phyloP scores from a whole-genome alignment of 1,284 basidiomycete species.

The Sphaerobolus stellatus region DNA sequence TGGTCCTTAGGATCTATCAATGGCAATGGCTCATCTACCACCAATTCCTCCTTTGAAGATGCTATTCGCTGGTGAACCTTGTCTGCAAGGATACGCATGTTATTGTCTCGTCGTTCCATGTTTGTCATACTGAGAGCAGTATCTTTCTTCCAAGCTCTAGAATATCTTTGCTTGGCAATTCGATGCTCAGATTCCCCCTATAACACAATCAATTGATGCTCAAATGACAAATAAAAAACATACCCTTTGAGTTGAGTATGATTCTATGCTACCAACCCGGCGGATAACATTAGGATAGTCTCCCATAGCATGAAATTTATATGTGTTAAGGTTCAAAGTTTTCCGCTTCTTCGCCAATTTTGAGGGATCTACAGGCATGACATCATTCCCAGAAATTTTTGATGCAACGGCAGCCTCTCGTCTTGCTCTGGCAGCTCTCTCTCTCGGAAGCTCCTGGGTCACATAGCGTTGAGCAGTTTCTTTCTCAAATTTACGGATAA shows the following conservation, averaged over 20 bases:
- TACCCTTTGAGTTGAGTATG: slow-evolving; percentile 34
- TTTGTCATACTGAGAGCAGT: slow-evolving; percentile 26
- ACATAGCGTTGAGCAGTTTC: slow-evolving; percentile 22
- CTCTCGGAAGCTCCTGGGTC: slow-evolving; percentile 27
- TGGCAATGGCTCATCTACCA: too few species aligned
- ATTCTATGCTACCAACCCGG: slow-evolving; percentile 35
- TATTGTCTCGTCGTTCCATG: slow-evolving; percentile 18
- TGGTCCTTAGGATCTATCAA: too few species aligned
- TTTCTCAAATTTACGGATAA: slow-evolving; percentile 22
- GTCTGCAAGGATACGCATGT: slow-evolving; percentile 1
- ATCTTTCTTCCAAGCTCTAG: slow-evolving; percentile 30
- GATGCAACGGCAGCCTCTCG: slow-evolving; percentile 3
- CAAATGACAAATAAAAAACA: slow-evolving; percentile 20
- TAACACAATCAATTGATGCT: too few species aligned
- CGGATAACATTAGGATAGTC: slow-evolving; percentile 32
- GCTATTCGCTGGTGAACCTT: too few species aligned
- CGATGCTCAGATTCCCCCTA: slow-evolving; percentile 38
- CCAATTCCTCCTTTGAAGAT: too few species aligned
- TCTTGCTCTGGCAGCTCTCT: slow-evolving; percentile 21
- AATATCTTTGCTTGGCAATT: slow-evolving; percentile 34
- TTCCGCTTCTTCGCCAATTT: neutral
- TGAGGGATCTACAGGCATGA: too few species aligned
- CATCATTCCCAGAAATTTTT: slow-evolving; percentile 1
- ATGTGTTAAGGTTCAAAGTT: slow-evolving; percentile 23
- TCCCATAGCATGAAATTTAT: slow-evolving; percentile 34